Evolutionary conservation across 129 eudicot species (phyloP).

Genomic region (Artemisia tridentata): DNA sequence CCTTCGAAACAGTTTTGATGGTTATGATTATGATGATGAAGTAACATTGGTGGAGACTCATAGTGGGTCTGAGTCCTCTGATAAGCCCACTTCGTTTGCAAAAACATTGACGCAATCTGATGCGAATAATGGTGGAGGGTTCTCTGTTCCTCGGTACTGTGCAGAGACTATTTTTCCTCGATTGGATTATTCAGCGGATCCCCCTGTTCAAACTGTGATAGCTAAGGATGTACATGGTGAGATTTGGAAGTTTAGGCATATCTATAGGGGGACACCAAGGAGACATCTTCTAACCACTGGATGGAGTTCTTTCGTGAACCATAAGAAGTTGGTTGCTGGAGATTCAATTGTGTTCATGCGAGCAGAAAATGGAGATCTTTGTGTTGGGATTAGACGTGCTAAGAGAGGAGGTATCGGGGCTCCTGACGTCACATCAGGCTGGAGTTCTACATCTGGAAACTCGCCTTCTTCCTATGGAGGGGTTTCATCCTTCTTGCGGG

Average conservation of each 20-base stretch:
- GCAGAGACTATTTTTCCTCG: constrained; percentile 79
- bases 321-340: constrained; percentile 72
- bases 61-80: constrained; percentile 40
- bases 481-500: constrained; percentile 46
- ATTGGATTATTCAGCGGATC: constrained; percentile 67
- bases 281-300: constrained; percentile 84
- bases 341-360: constrained; percentile 79
- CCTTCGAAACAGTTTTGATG: constrained; percentile 32
- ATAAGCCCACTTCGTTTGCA: constrained; percentile 63
- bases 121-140: constrained; percentile 85
- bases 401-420: constrained; percentile 56
- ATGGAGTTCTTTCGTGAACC: constrained; percentile 82
- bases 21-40: constrained; percentile 34
- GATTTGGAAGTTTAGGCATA: constrained; percentile 73
- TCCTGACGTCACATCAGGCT: constrained; percentile 49
- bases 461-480: constrained; percentile 38
- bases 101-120: constrained; percentile 81
- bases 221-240: constrained; percentile 85
- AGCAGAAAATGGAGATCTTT: constrained; percentile 68
- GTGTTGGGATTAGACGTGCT: constrained; percentile 73
- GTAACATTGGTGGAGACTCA: constrained; percentile 24
- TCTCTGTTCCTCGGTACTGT: constrained; percentile 77
- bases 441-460: constrained; percentile 58
- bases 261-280: constrained; percentile 75
- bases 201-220: constrained; percentile 69